Evolutionary conservation across 305 asterid species (phyloP).

Genomic region (Fraxinus dipetala): DNA sequence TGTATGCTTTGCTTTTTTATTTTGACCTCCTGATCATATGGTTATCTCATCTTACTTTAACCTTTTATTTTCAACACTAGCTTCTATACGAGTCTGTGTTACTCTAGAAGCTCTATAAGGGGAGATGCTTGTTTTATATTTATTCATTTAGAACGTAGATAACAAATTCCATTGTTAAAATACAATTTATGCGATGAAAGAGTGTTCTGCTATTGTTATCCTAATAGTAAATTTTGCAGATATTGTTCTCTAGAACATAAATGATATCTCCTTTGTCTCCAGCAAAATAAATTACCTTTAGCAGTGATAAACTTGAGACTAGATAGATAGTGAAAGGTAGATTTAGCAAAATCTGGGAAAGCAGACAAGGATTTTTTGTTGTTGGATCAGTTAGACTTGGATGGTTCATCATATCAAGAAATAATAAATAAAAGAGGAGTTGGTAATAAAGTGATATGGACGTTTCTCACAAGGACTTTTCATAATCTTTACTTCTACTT

Average conservation of each 20-base stretch:
- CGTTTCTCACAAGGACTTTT: background rate
- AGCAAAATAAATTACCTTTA: background rate
- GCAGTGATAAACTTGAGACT: background rate
- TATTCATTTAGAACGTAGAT: background rate
- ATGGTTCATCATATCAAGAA: background rate
- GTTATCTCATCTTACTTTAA: background rate
- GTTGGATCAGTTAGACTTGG: background rate
- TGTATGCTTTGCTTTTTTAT: conserved; percentile 41
- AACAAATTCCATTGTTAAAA: background rate
- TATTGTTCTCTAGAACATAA: background rate
- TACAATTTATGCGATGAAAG: background rate
- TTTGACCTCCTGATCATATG: background rate
- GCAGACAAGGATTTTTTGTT: background rate
- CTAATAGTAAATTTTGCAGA: background rate
- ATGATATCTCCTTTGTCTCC: background rate
- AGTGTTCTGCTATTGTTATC: background rate
- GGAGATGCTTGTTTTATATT: background rate
- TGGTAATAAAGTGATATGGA: background rate
- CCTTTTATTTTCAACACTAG: conserved; percentile 1
- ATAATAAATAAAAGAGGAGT: background rate
- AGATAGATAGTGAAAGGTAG: background rate
- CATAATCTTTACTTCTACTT: background rate
- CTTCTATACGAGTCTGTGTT: background rate
- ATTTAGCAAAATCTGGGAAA: background rate
- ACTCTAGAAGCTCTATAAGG: background rate